phyloP scores from a whole-genome alignment of 192 early-diverging fungal genomes.

The Coemansia sp. region DNA sequence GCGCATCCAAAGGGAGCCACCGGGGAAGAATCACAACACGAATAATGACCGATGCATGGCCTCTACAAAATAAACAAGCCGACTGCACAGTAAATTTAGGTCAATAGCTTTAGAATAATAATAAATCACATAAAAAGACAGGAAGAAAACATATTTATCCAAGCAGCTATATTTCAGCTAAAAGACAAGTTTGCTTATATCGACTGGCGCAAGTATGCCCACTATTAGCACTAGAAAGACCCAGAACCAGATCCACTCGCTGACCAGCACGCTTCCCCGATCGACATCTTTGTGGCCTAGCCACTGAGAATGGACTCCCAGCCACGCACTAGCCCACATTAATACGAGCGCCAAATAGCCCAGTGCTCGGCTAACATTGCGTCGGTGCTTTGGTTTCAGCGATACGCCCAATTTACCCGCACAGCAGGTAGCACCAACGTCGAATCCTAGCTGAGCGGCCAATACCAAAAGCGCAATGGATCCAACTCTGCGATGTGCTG shows the following conservation, averaged over 20 bases:
- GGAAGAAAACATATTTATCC: no score
- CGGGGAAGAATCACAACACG: no score
- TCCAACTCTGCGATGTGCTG: conserved; percentile 12
- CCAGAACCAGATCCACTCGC: conserved; percentile 21
- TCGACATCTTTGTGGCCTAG: background rate
- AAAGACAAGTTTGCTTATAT: conserved; percentile 20
- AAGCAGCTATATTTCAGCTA: background rate
- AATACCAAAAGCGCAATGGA: conserved; percentile 10
- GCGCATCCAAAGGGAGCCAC: no score
- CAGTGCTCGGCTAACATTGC: conserved; percentile 14
- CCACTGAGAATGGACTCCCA: conserved; percentile 33
- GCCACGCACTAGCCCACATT: conserved; percentile 33
- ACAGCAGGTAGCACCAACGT: background rate
- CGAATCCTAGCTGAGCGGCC: conserved; percentile 12
- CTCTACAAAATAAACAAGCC: no score
- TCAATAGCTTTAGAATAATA: background rate
- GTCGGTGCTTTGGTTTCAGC: conserved; percentile 4
- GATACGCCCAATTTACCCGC: background rate
- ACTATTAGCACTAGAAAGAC: conserved; percentile 17
- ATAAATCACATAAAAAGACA: background rate
- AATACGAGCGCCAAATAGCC: conserved; percentile 14
- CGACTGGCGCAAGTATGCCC: conserved; percentile 16
- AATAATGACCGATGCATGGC: no score
- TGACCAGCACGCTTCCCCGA: background rate
- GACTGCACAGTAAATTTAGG: no score